phyloP scores from a whole-genome alignment of 306 rosid species.

The Cucumis cinereus region DNA sequence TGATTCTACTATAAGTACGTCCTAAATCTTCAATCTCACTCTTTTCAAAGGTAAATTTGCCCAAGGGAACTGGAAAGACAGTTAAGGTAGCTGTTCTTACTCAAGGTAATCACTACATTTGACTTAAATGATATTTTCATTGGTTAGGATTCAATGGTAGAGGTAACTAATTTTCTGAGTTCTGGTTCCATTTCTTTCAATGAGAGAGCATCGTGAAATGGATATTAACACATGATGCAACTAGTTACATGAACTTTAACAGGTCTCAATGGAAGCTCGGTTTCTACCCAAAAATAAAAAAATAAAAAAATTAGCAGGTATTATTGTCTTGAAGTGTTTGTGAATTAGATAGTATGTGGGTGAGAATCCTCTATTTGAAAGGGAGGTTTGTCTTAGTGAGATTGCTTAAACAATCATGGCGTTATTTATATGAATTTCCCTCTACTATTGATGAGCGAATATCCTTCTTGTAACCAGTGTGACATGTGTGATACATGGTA shows the following conservation, averaged over 20 bases:
- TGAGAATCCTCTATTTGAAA: neutral
- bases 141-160: neutral
- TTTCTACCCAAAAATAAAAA: too few relatives aligned
- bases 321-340: neutral
- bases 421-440: neutral
- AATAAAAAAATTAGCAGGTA: neutral
- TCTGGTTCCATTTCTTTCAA: neutral
- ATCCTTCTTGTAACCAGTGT: neutral
- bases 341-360: neutral
- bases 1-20: neutral
- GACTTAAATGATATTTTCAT: neutral
- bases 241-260: neutral
- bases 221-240: neutral
- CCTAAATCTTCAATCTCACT: neutral
- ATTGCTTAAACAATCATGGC: neutral
- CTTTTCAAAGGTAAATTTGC: constrained; percentile 62
- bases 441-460: neutral
- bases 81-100: constrained; percentile 94
- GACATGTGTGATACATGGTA: neutral
- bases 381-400: neutral
- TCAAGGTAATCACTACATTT: constrained; percentile 53
- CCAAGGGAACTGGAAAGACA: constrained; percentile 94
- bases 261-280: too few relatives aligned
- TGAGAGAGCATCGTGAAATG: neutral
- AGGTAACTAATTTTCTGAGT: neutral